Evolutionary conservation across 2,329 filamentous ascomycete genomes (phyloP).

Genomic region (Sporothrix dimorphospora): DNA sequence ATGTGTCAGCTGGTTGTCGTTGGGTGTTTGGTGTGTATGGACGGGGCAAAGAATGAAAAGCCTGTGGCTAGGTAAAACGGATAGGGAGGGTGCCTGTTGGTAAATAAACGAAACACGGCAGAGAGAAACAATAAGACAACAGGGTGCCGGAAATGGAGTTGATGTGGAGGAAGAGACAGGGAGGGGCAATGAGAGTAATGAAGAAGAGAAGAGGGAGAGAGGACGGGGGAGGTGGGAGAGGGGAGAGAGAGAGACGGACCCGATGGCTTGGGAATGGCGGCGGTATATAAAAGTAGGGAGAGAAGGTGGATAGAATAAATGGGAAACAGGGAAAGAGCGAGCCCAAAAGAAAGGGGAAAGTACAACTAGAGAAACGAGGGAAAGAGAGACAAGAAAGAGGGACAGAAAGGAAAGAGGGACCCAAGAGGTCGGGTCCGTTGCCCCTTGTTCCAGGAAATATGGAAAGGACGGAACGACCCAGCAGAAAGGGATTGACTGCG

Average conservation of each 20-base stretch:
- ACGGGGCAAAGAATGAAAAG: neutral
- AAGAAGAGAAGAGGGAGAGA: neutral
- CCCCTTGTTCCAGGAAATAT: neutral
- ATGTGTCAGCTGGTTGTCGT: neutral
- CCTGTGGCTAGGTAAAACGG: neutral
- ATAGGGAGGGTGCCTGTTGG: neutral
- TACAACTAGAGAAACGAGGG: neutral
- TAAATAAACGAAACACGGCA: neutral
- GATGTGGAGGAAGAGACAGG: neutral
- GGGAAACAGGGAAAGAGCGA: neutral
- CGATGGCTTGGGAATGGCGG: constrained; percentile 16
- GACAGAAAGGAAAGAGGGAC: neutral
- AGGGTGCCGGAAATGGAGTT: neutral
- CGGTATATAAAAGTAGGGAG: neutral
- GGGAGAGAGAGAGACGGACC: neutral
- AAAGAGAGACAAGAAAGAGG: neutral
- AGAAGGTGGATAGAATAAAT: neutral
- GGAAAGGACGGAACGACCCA: neutral
- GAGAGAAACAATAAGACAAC: neutral
- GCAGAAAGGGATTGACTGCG: constrained; percentile 1
- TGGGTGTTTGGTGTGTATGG: neutral
- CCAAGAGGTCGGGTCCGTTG: constrained; percentile 16
- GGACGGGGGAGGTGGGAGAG: neutral
- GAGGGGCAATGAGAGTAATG: neutral
- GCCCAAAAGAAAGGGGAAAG: neutral